These are phyloP conservation scores for Geotrichum aggregatum DNA, from an alignment of 1,139 yeast genomes.

Conservation along the genomic window DNA sequence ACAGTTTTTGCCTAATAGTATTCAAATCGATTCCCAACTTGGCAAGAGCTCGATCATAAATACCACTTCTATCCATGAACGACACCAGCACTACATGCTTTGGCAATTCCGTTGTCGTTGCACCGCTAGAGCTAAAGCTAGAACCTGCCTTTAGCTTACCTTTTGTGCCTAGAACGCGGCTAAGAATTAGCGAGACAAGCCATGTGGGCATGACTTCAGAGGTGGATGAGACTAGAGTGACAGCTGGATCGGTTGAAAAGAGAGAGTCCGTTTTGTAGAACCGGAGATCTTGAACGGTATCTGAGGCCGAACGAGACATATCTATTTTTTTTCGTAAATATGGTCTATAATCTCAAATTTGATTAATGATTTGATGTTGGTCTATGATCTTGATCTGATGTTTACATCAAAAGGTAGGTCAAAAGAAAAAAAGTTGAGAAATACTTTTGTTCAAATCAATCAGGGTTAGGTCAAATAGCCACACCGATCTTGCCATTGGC, in stretches of 20 bases:
- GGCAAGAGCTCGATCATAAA: constrained; percentile 4
- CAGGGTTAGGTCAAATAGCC: not conserved
- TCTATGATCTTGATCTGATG: not conserved
- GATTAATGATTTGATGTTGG: too few relatives aligned
- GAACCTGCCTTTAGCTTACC: not conserved
- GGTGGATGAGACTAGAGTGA: constrained; percentile 52
- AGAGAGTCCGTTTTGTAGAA: constrained; percentile 54
- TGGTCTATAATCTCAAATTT: not conserved
- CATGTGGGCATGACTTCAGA: constrained; percentile 67
- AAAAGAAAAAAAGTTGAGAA: not conserved
- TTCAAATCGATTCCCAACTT: constrained; percentile 9
- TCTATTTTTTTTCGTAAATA: not conserved
- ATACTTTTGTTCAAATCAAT: not conserved
- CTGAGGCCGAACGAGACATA: constrained; percentile 8
- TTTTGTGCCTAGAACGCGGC: constrained; percentile 3
- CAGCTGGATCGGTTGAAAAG: constrained; percentile 34
- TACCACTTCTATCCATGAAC: constrained; percentile 2
- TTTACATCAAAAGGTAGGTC: not conserved
- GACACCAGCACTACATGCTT: constrained; percentile 3
- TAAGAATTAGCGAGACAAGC: constrained; percentile 41
- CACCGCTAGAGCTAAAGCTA: too few relatives aligned
- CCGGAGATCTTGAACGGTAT: constrained; percentile 46
- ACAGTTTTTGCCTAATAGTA: too few relatives aligned
- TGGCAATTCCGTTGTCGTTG: not conserved
- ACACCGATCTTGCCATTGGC: too few relatives aligned